A percentile compares a stretch with the other conserved stretches of the same genome.
Conservation (phyloP, 2,329 filamentous ascomycete species). For the Knufia petricola region DNA sequence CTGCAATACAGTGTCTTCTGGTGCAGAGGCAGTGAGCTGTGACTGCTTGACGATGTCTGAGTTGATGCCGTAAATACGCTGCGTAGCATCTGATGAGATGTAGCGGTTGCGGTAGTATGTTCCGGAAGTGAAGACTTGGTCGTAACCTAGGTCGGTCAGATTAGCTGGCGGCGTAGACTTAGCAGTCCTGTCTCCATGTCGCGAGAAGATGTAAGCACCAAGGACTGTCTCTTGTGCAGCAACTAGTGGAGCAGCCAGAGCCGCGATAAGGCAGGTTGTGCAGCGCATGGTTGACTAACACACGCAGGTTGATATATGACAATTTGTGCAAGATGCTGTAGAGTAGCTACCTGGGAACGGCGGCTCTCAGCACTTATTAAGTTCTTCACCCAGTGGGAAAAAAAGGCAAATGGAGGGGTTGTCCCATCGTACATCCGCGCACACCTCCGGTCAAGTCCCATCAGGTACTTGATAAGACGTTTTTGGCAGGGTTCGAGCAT, state of each 20-base stretch:
- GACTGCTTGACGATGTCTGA: slow-evolving; percentile 54
- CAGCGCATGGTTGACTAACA: slow-evolving; percentile 6
- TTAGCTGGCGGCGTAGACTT: slow-evolving; percentile 63
- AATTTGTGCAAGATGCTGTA: no score
- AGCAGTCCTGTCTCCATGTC: slow-evolving; percentile 79
- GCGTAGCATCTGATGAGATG: slow-evolving; percentile 49
- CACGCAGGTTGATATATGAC: background rate
- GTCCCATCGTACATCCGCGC: no score
- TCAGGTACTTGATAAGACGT: background rate
- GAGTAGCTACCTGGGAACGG: no score
- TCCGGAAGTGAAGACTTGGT: slow-evolving; percentile 63
- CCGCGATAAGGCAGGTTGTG: slow-evolving; percentile 12
- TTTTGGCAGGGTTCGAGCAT: background rate
- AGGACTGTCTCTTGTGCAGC: slow-evolving; percentile 56
- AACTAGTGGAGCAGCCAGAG: slow-evolving; percentile 11
- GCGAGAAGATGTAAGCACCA: slow-evolving; percentile 77
- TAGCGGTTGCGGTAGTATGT: slow-evolving; percentile 69
- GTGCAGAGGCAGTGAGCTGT: slow-evolving; percentile 64
- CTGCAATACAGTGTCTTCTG: slow-evolving; percentile 67
- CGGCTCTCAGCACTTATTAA: background rate
- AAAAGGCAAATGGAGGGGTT: background rate
- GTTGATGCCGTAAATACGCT: slow-evolving; percentile 58
- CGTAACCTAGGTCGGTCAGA: slow-evolving; percentile 70
- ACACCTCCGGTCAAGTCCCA: no score
- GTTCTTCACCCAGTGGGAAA: background rate